Base-by-base conservation (phyloP, 2,329 filamentous ascomycete genomes). In the Westerdykella sp. region DNA sequence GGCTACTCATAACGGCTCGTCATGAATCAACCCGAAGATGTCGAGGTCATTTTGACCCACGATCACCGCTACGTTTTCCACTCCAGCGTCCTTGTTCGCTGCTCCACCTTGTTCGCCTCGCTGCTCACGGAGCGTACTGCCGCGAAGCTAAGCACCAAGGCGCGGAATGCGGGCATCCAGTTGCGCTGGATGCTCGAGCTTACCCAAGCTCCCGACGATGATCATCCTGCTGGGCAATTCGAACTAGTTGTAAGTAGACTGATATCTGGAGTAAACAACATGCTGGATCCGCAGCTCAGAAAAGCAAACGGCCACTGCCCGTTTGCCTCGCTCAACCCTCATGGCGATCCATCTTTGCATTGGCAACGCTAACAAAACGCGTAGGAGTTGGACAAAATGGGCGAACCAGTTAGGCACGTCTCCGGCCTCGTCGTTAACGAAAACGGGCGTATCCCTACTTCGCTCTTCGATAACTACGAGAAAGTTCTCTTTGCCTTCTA, bases 401-500 rank as follows among this genome's bases (percentile, higher is more conserved):
- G 66, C 30, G 57, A 62, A 28, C 52, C 57, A 14, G 42, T 45
- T 15, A 48, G 57, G 31, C 42, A 44, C 40, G 43, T 42, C 30
- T 41, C 30, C 36, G 53, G 54, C 13, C 43, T 59, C 1, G 47
- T 61, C 7, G 45, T 67, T 21, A 61, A 67, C 40, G 62, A 68
- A 38, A 69, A 68, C 30, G 66, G 66, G 5, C 57, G 55, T 34
- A 43, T 58, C 12, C 58, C 59, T 4, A 56, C 55, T 18, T 56
- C 53, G 4, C 44, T 55, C 16, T 62, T 61, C 42, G 45, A 51
- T 7, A 52, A 69, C 38, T 76, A 71, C 55, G 62, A 71, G 38
- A 61, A 64, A 30, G 64, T 77, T 14, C 57, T 77, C 41, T 69
- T 70, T 30, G 63, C 69, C 15, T 69, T 76, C 50, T 75, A 76